Base-by-base conservation (phyloP, 306 rosid species). In the Casuarina glauca region DNA sequence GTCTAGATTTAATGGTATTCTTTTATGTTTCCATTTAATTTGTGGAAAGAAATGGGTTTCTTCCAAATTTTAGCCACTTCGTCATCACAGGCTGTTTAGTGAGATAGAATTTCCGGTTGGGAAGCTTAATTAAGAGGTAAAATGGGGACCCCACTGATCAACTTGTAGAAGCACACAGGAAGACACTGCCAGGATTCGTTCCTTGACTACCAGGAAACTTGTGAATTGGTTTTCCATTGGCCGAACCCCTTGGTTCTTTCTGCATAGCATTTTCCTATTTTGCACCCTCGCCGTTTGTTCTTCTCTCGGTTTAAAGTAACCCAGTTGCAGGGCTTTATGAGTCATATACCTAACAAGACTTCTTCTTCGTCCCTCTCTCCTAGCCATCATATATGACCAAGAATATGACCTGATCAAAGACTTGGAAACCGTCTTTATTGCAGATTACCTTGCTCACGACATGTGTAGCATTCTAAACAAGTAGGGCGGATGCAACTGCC, bases 11-110 rank as follows among this genome's bases (percentile, higher is more conserved):
- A 72, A 26, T 50, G 62, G 49, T 67, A 42, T 16, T 46, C 57
- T 6, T 26, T 54, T n/a, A 20, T 35, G 8, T 12, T 46, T 15
- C 2, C 5, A 42, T 8, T 17, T 20, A 39, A 46, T 64, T 39
- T 3, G 16, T 11, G 38, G 48, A 64, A 64, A 64, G 20, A 17
- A 67, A 54, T 0, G 67, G 75, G 58, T 78, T 53, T 64, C 78
- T 80, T 83, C 78, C 69, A 17, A 63, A 72, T 41, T 63, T 72
- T 77, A 17, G 0, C 67, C 15, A 52, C 49, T 77, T n/a, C 54
- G 74, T 72, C 76, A 55, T 39, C 71, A 32, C 35, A 32, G 67
- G 35, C 77, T 72, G 68, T 46, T 49, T 16, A 43, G 19, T 74
- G 74, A 81, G 26, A 39, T 6, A 26, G 57, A 51, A 12, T 50